Conservation (phyloP, 148 eudicot genomes). For the Arctostaphylos glauca region DNA sequence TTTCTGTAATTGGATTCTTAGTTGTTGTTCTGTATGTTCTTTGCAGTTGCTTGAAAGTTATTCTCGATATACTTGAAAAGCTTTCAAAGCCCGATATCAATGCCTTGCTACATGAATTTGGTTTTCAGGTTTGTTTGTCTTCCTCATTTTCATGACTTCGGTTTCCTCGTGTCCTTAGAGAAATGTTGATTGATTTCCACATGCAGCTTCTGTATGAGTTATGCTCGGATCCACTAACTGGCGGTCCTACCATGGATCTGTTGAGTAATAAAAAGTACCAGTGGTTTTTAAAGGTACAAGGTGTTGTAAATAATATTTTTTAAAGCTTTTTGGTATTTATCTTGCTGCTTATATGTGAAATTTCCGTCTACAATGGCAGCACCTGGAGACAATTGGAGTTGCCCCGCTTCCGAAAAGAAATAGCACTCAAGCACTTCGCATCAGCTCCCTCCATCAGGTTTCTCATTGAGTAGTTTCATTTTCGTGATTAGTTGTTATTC, state of each 20-base stretch:
- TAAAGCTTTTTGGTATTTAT: not conserved
- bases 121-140: slow-evolving; percentile 67
- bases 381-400: slow-evolving; percentile 71
- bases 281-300: slow-evolving; percentile 77
- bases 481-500: slow-evolving; percentile 1
- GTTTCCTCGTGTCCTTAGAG: not conserved
- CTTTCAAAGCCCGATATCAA: slow-evolving; percentile 71
- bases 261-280: slow-evolving; percentile 74
- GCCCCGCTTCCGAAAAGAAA: slow-evolving; percentile 88
- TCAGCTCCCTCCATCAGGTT: slow-evolving; percentile 98
- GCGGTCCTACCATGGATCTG: slow-evolving; percentile 81
- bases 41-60: slow-evolving; percentile 89
- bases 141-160: not conserved
- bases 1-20: not conserved
- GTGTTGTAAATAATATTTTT: not conserved
- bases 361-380: slow-evolving; percentile 40
- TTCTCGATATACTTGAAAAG: slow-evolving; percentile 87
- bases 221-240: slow-evolving; percentile 83
- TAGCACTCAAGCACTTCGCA: slow-evolving; percentile 68
- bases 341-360: not conserved
- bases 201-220: slow-evolving; percentile 87
- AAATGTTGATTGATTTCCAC: slow-evolving; percentile 14
- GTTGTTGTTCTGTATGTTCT: slow-evolving; percentile 14
- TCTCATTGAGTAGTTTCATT: not conserved
- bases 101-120: slow-evolving; percentile 93